These are phyloP conservation scores for Aspergillus indologenus DNA, from an alignment of 495 filamentous ascomycete species.

Conservation along the genomic window DNA sequence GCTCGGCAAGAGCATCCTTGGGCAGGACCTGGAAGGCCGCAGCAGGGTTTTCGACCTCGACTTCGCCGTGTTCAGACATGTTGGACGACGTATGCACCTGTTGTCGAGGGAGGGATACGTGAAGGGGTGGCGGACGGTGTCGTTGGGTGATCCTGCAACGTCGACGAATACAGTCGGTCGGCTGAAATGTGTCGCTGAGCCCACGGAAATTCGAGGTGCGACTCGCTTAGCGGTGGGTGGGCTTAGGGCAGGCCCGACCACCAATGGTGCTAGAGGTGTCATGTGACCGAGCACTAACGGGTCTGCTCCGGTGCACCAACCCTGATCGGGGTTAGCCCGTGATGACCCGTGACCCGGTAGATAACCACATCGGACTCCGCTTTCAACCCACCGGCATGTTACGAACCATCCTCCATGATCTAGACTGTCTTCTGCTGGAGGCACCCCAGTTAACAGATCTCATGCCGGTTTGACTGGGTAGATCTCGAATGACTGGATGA, in stretches of 20 bases:
- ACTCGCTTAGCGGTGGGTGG: slow-evolving; percentile 46
- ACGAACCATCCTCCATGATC: not conserved
- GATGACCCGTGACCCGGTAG: not conserved
- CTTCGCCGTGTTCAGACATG: slow-evolving; percentile 95
- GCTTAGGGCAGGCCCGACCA: slow-evolving; percentile 36
- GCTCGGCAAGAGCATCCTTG: slow-evolving; percentile 87
- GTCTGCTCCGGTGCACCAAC: not conserved
- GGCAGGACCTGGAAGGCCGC: slow-evolving; percentile 75
- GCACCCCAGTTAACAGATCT: too few relatives aligned
- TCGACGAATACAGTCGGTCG: slow-evolving; percentile 33
- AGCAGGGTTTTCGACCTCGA: slow-evolving; percentile 78
- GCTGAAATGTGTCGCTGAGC: slow-evolving; percentile 31
- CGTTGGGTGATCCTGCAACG: slow-evolving; percentile 37
- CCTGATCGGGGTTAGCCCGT: slow-evolving; percentile 3
- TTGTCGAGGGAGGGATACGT: slow-evolving; percentile 43
- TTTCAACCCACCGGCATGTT: not conserved
- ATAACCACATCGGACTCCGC: not conserved
- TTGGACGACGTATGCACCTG: slow-evolving; percentile 50
- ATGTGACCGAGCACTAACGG: slow-evolving; percentile 21
- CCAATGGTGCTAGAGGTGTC: slow-evolving; percentile 21
- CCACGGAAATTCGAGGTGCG: slow-evolving; percentile 40
- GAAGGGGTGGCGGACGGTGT: slow-evolving; percentile 42
- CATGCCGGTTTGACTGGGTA: too few relatives aligned
- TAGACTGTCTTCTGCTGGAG: not conserved
- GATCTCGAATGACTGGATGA: too few relatives aligned